Evolutionary conservation across 1,139 yeast species (phyloP).

Genomic region (Kodamaea alishanica): DNA sequence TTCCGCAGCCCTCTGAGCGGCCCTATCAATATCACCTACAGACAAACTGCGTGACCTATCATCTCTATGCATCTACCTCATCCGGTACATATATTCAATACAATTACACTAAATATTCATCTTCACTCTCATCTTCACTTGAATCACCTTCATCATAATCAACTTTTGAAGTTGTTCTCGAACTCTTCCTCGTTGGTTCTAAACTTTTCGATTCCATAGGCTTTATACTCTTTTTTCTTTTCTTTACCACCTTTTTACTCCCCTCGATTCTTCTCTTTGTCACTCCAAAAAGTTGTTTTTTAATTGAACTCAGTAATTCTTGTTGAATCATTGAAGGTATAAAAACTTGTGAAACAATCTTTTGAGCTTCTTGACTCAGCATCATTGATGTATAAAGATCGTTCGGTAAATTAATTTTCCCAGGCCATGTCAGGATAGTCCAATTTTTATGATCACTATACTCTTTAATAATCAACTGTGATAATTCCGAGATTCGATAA

Average conservation of each 20-base stretch:
- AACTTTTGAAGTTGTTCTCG: constrained; percentile 35
- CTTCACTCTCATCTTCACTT: constrained; percentile 7
- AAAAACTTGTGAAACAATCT: constrained; percentile 43
- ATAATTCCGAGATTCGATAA: constrained; percentile 68
- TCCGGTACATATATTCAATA: neutral
- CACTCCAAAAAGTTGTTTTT: constrained; percentile 19
- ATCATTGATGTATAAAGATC: constrained; percentile 63
- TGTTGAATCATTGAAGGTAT: constrained; percentile 43
- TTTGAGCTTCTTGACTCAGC: constrained; percentile 42
- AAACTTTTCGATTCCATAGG: constrained; percentile 8
- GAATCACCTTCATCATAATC: constrained; percentile 32
- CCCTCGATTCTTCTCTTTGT: constrained; percentile 2
- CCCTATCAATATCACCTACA: no score
- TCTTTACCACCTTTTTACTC: constrained; percentile 11
- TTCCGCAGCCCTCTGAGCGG: no score
- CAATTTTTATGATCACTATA: constrained; percentile 58
- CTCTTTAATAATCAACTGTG: constrained; percentile 62
- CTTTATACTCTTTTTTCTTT: constrained; percentile 13
- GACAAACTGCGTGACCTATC: no score
- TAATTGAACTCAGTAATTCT: constrained; percentile 25
- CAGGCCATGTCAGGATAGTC: constrained; percentile 80
- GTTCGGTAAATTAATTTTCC: constrained; percentile 60
- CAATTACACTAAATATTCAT: constrained; percentile 1
- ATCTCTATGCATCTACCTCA: neutral
- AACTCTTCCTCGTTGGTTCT: constrained; percentile 42